Conservation (phyloP, 352 stramenopile species). For the Poterioochromonas sp. region DNA sequence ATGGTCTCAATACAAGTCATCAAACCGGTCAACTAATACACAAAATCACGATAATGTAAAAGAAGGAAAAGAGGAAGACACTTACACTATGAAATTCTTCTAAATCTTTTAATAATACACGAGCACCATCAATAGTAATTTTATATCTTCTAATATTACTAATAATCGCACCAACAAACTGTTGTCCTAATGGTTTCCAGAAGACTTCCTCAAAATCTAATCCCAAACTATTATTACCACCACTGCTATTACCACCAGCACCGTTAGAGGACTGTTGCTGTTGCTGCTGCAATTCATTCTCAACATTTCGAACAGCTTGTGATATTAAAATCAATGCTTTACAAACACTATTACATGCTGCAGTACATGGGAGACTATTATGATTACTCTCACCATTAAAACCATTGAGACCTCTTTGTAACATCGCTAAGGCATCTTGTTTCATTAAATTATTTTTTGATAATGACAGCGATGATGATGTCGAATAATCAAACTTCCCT, state of each 20-base stretch:
- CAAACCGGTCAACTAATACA: neutral
- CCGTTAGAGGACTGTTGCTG: too few species aligned
- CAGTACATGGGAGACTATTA: neutral
- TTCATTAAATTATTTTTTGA: too few species aligned
- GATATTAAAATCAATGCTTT: neutral
- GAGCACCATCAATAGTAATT: conserved; percentile 10
- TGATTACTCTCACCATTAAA: neutral
- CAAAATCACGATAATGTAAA: too few species aligned
- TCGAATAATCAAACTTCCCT: conserved; percentile 18
- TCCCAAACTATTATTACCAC: too few species aligned
- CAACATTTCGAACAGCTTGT: neutral
- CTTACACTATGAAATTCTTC: conserved; percentile 2
- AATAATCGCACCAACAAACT: conserved; percentile 22
- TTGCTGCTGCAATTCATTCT: neutral
- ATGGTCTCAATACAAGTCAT: neutral
- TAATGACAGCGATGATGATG: neutral
- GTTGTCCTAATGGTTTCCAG: conserved; percentile 23
- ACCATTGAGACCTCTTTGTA: neutral
- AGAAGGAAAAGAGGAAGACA: neutral
- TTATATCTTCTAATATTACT: conserved; percentile 11
- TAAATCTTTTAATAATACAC: conserved; percentile 17
- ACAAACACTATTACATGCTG: conserved; percentile 1
- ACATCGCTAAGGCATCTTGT: too few species aligned
- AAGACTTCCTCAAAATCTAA: conserved; percentile 6
- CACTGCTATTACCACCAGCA: too few species aligned